Evolutionary conservation across 306 rosid species (phyloP), one percentile per base, ranked within the genome.

Genomic region (Macrotyloma uniflorum): DNA sequence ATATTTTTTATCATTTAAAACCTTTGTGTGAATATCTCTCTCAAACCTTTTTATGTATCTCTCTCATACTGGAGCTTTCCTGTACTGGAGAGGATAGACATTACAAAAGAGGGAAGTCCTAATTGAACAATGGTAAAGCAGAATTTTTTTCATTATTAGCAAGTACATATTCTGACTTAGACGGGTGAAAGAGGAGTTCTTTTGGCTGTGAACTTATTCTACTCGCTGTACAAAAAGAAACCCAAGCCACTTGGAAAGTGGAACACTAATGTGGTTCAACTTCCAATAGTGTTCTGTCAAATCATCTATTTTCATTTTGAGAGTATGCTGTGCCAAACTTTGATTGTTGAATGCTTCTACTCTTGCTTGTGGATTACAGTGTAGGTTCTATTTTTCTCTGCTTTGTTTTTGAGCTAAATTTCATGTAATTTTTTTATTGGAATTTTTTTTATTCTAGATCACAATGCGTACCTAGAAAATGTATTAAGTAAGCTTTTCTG

Each of bases 351-450:
- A 70, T 74, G 84, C 46, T 50, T 23, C 24, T 15, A 54, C 7
- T 75, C 62, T 47, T 45, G 53, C 72, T 51, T 67, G 45, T 36
- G 68, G 63, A 74, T 62, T 70, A 51, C 35, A 45, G 15, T 45
- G 5, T 51, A 20, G 51, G 35, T 83, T 57, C 38, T 51, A 61
- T 70, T 10, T 72, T 69, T 42, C 35, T 53, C 8, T 70, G 55
- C 67, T 76, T 28, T 58, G 9, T 62, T 32, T 61, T 72, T 72
- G 42, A 6, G 63, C 38, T 30, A 59, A 58, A 15, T 68, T 78
- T 79, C n/a, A 7, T 2, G 20, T 76, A 62, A n/a, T n/a, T 84
- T 26, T 83, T 51, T 77, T 3, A 57, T 67, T 74, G 81, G 35
- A 66, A 40, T n/a, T 64, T 57, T 72, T 50, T 40, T 67, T 68